Evolutionary conservation across 2,329 filamentous ascomycete genomes (phyloP), one percentile per base, ranked within the genome.

Genomic region (Calonectria crousiana): DNA sequence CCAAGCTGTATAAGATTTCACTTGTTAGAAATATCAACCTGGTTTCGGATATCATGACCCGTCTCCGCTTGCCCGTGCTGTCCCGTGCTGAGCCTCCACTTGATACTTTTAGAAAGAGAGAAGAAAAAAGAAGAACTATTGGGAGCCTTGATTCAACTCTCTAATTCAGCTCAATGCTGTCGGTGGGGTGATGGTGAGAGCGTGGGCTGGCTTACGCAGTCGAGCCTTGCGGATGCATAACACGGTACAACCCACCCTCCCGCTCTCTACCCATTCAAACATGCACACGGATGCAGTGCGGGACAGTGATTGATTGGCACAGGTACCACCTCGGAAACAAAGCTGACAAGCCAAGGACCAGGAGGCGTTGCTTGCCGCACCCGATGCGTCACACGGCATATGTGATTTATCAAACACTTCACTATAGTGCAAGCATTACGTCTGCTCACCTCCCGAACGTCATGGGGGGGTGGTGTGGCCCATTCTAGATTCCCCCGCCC

Each of bases 21-120:
- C 78, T 79, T 82, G 77, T 80, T 81, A 81, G 79, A 81, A 81
- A 80, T 80, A 80, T 78, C 72, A 81, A 72, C 76, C 76, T 64
- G 78, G 76, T 81, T 79, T 78, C 72, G 74, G 72, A 78, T 56
- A 65, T 74, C 67, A 69, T 74, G 70, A 53, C 58, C 65, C 47
- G 67, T 67, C 28, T 65, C 44, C 20, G 23, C 13, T 66, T 53
- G 69, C 74, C 72, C 58, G 70, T 74, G 65, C 67, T 41, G 32
- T 10, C 8, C 30, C 65, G 68, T 77, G 67, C 62, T 73, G 4
- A 73, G 69, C 62, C 67, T 67, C 65, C 60, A 69, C 70, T 32
- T 51, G 36, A 28, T 38, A n/a, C 13, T 28, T 20, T 41, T 62
- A 41, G 14, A 30, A 30, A 30, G 49, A 10, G 14, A n/a, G n/a